Percentiles rank a stretch among this genome's conserved stretches.
phyloP scores from a whole-genome alignment of 2,329 filamentous ascomycete genomes.

The Microcyclosporella mali region DNA sequence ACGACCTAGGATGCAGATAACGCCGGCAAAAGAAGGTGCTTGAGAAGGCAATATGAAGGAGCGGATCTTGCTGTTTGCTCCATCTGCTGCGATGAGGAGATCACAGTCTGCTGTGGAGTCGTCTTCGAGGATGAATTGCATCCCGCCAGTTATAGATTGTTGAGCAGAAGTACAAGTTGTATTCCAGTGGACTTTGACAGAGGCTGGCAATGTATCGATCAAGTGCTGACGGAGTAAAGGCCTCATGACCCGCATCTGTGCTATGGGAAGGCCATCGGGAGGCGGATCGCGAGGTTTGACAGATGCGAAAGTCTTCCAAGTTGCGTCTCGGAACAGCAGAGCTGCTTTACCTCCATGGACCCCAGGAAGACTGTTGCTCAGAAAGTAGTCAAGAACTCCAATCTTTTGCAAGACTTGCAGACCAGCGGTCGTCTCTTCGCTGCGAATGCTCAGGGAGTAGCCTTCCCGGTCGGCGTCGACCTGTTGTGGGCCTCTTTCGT shows the following conservation, averaged over 20 bases:
- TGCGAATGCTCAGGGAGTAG: slow-evolving; percentile 6
- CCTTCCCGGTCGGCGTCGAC: not conserved
- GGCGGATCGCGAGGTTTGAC: not conserved
- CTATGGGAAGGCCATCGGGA: slow-evolving; percentile 1
- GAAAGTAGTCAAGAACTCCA: slow-evolving; percentile 2
- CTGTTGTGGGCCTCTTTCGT: slow-evolving; percentile 3
- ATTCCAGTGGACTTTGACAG: slow-evolving; percentile 3
- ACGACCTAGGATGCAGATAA: not conserved
- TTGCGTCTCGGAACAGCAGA: not conserved
- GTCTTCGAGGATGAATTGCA: not conserved
- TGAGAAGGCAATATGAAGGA: not conserved
- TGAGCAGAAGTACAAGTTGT: slow-evolving; percentile 1
- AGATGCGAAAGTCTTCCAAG: not conserved
- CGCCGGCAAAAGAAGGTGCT: slow-evolving; percentile 2
- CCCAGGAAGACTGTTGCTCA: not conserved
- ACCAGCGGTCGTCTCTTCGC: not conserved
- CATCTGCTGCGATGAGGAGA: slow-evolving; percentile 8
- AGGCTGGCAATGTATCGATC: not conserved
- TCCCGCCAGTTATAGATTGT: not conserved
- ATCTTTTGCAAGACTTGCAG: slow-evolving; percentile 3
- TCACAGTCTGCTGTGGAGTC: slow-evolving; percentile 5
- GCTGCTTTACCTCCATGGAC: not conserved
- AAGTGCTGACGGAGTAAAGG: slow-evolving; percentile 2
- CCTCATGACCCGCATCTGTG: slow-evolving; percentile 1
- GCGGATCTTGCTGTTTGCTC: slow-evolving; percentile 8